Evolutionary conservation across 1,139 yeast genomes (phyloP), one percentile per base, ranked within the genome.

Genomic region (Hyphopichia fennica): DNA sequence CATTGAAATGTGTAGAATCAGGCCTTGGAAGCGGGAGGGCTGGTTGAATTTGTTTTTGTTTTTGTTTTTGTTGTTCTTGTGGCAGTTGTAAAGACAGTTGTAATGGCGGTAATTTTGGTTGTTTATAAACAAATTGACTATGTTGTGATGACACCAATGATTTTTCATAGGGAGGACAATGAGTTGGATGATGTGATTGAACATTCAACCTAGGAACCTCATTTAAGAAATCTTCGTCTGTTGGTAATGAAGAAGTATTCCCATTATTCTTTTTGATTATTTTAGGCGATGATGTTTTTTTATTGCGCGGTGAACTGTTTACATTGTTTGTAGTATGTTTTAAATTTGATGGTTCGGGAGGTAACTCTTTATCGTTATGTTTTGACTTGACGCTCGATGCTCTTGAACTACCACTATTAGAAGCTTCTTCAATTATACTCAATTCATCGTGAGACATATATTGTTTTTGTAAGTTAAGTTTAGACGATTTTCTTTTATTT

Each of bases 381-480:
- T 10, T 23, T n/a, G 33, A 49, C 42, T 47, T 51, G 2, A 60
- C 40, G 45, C 72, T 69, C 7, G 72, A 55, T 13, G 45, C 46
- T 47, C 75, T 56, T 4, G 74, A 66, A 40, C 62, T 56, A 11
- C 54, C 59, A 35, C 53, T 51, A 39, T 56, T 56, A 11, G 75
- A 63, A 32, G 57, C 64, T 46, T 73, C 79, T 49, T 72, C 77
- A 30, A 73, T 72, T 14, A 71, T 63, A 51, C 79, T 73, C 43
- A 73, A 61, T 38, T 67, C 75, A 48, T 71, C 75, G 4, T 50
- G 50, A 15, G 53, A 48, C 40, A 55, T 41, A 13, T 49, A 39
- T 19, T 51, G 55, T 13, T 51, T 48, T 32, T 52, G 56, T 27
- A 48, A 44, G 1, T 46, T 47, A 11, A 50, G 44, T 41, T 56